Base-by-base conservation (phyloP, 495 filamentous ascomycete genomes). In the Hyphodiscus hymeniophilus region DNA sequence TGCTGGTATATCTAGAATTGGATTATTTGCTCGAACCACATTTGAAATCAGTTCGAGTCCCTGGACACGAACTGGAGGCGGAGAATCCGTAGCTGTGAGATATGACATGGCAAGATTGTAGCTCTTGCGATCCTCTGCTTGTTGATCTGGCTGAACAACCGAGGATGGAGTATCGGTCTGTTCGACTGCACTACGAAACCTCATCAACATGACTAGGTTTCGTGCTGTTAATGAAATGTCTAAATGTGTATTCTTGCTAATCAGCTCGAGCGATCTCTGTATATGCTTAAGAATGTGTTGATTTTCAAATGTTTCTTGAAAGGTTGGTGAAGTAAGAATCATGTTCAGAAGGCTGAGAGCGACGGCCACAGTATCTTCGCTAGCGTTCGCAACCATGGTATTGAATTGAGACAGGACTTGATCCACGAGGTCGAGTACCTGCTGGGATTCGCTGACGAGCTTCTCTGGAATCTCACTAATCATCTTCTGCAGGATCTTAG, bases 21-120 rank as follows among this genome's bases (percentile, higher is more conserved):
- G 73, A 8, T 75, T 85, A 15, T 69, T 60, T 15, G 74, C 68
- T 23, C 69, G 66, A 53, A 92, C 78, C 15, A 94, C 64, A 24
- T 68, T 67, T 0, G 79, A 77, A 13, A 94, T 64, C 1, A 87
- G 72, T 17, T 81, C 80, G 30, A 94, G 76, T 8, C 86, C 88
- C 60, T 92, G 84, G 4, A 79, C 81, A 23, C 86, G 79, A 8
- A 90, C 81, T 0, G 88, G 88, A 6, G 87, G 76, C 0, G 87
- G 79, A 0, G 81, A 75, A 45, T 87, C 85, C 1, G 63, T 43
- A 23, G 66, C 59, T 16, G 80, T 81, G 45, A 92, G 79, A 57
- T 90, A 86, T 0, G 73, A 76, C 23, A 92, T 67, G 5, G 85
- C 85, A 15, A 85, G 72, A 42, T 68, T 74, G 55, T 92, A 85